Base-by-base conservation (phyloP, 805 yeast genomes). In the Lachancea sp. region DNA sequence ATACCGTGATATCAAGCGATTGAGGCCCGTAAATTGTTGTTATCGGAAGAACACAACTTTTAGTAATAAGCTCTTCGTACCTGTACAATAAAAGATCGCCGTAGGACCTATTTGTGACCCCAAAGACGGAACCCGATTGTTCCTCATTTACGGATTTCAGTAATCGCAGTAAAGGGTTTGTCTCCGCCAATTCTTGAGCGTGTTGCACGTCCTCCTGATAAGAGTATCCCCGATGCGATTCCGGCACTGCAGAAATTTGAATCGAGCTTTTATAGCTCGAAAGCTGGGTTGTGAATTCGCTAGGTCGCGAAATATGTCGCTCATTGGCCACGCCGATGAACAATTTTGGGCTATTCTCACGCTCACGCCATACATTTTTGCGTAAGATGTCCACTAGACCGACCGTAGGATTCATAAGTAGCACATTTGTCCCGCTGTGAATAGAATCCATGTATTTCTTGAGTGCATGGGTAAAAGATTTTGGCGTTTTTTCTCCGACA, bases 381-480 rank as follows among this genome's bases (percentile, higher is more conserved):
- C 68, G 59, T 10, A 87, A 54, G 46, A 67, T 61, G 11, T 75
- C 77, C 8, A 74, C 59, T 35, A 78, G 71, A 2, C 95, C 95
- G 77, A 85, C 71, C 2, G 89, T 87, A 45, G 87, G 95, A n/a
- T 69, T 62, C 13, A 90, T 54, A 18, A 90, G 61, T 37, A 90
- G 51, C 2, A 89, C 61, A 46, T 78, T 79, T 1, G 90, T 74
- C 2, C 67, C 57, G 0, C 55, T 49, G 10, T 58, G 51, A 12
- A 87, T 63, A 38, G 66, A 62, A 1, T 68, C 60, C 3, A 67
- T 41, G 47, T 79, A 67, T 13, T 75, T 76, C 12, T 53, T 55
- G 13, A 86, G 46, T 0, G 90, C 83, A 5, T 54, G 47, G 3
- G 66, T 59, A 0, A 86, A 74, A 45, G 77, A 76, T 49, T 75